Conservation (phyloP, 352 stramenopile species). For the Phytophthora ohioensis region DNA sequence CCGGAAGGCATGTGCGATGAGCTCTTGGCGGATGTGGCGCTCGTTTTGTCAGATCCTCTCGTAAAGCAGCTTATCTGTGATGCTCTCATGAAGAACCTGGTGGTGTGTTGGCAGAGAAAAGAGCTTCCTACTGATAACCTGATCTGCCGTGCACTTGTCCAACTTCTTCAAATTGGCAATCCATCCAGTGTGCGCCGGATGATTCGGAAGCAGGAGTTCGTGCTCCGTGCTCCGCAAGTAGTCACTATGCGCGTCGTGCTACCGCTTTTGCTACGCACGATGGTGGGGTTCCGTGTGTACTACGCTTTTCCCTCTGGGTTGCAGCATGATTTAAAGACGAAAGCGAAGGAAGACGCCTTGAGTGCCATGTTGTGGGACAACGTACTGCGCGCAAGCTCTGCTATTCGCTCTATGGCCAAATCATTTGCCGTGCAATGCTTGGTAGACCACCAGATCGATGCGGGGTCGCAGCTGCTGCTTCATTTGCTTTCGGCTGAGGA, state of each 20-base stretch:
- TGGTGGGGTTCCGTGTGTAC: slow-evolving; percentile 59
- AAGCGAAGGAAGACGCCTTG: slow-evolving; percentile 62
- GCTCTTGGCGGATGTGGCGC: slow-evolving; percentile 73
- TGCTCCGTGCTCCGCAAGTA: slow-evolving; percentile 81
- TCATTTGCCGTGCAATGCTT: slow-evolving; percentile 76
- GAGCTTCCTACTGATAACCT: slow-evolving; percentile 87
- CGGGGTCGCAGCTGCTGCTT: slow-evolving; percentile 60
- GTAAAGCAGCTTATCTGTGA: slow-evolving; percentile 86
- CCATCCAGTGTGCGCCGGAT: slow-evolving; percentile 81
- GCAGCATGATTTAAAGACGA: slow-evolving; percentile 45
- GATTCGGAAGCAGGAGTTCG: slow-evolving; percentile 86
- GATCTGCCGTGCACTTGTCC: slow-evolving; percentile 79
- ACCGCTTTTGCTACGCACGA: slow-evolving; percentile 71
- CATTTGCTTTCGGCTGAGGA: slow-evolving; percentile 70
- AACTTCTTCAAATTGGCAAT: slow-evolving; percentile 87
- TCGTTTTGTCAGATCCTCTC: slow-evolving; percentile 80
- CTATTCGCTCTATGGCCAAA: slow-evolving; percentile 74
- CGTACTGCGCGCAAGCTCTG: slow-evolving; percentile 73
- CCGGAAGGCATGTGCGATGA: slow-evolving; percentile 84
- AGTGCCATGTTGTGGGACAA: slow-evolving; percentile 70
- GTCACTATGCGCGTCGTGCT: slow-evolving; percentile 85
- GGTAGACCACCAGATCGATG: slow-evolving; percentile 66
- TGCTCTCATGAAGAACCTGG: slow-evolving; percentile 72
- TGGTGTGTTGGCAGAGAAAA: slow-evolving; percentile 63
- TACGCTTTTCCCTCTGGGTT: slow-evolving; percentile 50